These are phyloP conservation scores for Candida silvicultrix DNA, from an alignment of 805 yeast genomes.

Conservation along the genomic window DNA sequence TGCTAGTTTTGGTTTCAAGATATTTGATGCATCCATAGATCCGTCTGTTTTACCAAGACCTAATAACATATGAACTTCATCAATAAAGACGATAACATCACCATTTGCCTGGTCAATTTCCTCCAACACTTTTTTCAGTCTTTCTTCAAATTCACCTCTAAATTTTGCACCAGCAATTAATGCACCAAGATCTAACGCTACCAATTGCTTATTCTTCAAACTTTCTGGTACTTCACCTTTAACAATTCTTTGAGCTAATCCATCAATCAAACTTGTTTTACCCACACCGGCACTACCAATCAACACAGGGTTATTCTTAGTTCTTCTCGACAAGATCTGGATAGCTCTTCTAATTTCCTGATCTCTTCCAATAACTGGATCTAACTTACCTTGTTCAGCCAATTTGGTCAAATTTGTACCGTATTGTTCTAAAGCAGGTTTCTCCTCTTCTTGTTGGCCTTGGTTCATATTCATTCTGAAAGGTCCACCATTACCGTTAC, in stretches of 20 bases:
- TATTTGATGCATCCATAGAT: slow-evolving; percentile 89
- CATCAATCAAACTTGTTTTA: slow-evolving; percentile 95
- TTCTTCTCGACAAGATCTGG: slow-evolving; percentile 85
- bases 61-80: slow-evolving; percentile 82
- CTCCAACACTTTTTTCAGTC: slow-evolving; percentile 71
- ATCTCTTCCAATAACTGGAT: slow-evolving; percentile 96
- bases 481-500: slow-evolving; percentile 1
- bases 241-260: slow-evolving; percentile 88
- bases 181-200: slow-evolving; percentile 82
- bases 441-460: slow-evolving; percentile 41
- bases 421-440: slow-evolving; percentile 76
- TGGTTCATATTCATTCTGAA: slow-evolving; percentile 32
- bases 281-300: slow-evolving; percentile 99
- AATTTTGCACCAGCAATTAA: slow-evolving; percentile 92
- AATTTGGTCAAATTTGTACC: slow-evolving; percentile 83
- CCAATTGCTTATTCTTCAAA: slow-evolving; percentile 77
- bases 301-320: slow-evolving; percentile 91
- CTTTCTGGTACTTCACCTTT: slow-evolving; percentile 93
- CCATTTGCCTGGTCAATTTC: slow-evolving; percentile 81
- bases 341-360: slow-evolving; percentile 91
- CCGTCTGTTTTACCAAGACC: slow-evolving; percentile 95
- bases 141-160: slow-evolving; percentile 93
- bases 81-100: slow-evolving; percentile 74
- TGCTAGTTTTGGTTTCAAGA: slow-evolving; percentile 89
- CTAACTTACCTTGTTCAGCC: slow-evolving; percentile 86